Conservation (phyloP, 352 stramenopile species). For the Phytophthora sp. region DNA sequence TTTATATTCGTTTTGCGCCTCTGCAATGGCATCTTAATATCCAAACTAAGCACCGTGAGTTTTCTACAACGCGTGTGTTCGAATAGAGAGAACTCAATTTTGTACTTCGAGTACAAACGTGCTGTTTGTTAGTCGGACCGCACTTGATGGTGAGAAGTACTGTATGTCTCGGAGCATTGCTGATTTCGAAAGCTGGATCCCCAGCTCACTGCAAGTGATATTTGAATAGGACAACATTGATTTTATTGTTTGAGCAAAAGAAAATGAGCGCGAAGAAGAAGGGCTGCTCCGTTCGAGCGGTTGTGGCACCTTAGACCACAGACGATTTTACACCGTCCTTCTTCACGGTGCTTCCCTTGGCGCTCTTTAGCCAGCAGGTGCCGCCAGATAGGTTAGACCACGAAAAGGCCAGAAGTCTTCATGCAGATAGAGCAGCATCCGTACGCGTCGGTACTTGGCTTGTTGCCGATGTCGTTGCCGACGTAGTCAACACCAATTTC, state of each 20-base stretch:
- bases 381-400: constrained; percentile 50
- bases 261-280: not conserved
- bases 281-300: not conserved
- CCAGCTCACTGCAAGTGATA: too few species aligned
- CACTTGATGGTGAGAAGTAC: too few species aligned
- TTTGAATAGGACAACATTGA: too few species aligned
- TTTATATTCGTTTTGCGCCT: too few species aligned
- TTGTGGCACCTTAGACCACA: constrained; percentile 7
- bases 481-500: constrained; percentile 32
- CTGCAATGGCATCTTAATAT: not conserved
- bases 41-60: not conserved
- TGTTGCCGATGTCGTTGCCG: constrained; percentile 18
- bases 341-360: constrained; percentile 11
- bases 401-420: constrained; percentile 31
- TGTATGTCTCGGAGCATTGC: too few species aligned
- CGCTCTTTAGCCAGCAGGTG: constrained; percentile 64
- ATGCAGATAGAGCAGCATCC: constrained; percentile 27
- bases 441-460: constrained; percentile 16
- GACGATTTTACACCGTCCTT: constrained; percentile 20
- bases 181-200: too few species aligned
- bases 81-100: not conserved
- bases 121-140: too few species aligned
- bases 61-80: not conserved
- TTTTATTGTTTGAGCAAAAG: not conserved
- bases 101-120: not conserved